Evolutionary conservation across 176 grass and related monocot species (phyloP).

Genomic region (Areca catechu): DNA sequence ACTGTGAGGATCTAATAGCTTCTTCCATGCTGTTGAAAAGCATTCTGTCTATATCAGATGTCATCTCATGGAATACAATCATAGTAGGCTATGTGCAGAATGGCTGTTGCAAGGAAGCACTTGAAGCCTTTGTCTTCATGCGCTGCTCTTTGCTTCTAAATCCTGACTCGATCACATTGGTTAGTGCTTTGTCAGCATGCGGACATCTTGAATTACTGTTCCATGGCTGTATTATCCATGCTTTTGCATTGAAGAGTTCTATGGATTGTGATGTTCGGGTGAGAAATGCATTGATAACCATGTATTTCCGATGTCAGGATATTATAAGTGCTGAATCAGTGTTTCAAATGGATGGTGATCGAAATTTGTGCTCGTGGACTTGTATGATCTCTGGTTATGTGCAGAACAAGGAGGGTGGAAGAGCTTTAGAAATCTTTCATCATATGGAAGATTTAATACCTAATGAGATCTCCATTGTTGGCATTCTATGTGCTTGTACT

Average conservation of each 20-base stretch:
- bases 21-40: slow-evolving; percentile 32
- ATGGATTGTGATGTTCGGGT: slow-evolving; percentile 44
- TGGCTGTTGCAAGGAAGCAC: slow-evolving; percentile 38
- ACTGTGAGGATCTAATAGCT: slow-evolving; percentile 27
- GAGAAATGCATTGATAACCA: slow-evolving; percentile 57
- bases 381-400: slow-evolving; percentile 68
- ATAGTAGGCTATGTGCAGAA: slow-evolving; percentile 60
- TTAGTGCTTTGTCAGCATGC: slow-evolving; percentile 58
- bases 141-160: slow-evolving; percentile 29
- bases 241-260: slow-evolving; percentile 36
- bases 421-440: slow-evolving; percentile 58
- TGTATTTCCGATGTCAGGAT: slow-evolving; percentile 67
- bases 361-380: slow-evolving; percentile 74
- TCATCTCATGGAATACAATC: slow-evolving; percentile 79
- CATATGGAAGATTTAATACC: slow-evolving; percentile 33
- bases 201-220: slow-evolving; percentile 38
- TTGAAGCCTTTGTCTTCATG: slow-evolving; percentile 59
- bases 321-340: slow-evolving; percentile 41
- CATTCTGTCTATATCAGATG: slow-evolving; percentile 39
- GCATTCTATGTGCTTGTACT: slow-evolving; percentile 56
- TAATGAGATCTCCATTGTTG: slow-evolving; percentile 54
- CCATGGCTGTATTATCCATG: slow-evolving; percentile 44
- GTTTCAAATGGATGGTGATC: slow-evolving; percentile 34
- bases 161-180: slow-evolving; percentile 58
- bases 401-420: slow-evolving; percentile 47